Base-by-base conservation (phyloP, 495 filamentous ascomycete genomes). In the Delitschia confertaspora region DNA sequence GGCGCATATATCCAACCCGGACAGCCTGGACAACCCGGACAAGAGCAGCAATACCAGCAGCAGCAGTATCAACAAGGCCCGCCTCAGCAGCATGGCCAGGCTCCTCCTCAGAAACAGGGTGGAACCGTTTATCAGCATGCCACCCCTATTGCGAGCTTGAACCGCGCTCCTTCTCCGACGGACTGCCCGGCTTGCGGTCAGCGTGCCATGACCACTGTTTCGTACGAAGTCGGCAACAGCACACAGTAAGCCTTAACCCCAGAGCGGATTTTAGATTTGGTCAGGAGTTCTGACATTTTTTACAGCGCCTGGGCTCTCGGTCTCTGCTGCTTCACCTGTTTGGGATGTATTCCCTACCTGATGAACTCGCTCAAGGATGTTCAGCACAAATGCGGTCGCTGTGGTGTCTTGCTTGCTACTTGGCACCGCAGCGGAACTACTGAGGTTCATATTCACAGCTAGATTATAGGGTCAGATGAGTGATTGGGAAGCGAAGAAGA, bases 271-370 rank as follows among this genome's bases (percentile, higher is more conserved):
- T n/a, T n/a, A n/a, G n/a, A n/a, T n/a, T n/a, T n/a, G n/a, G n/a
- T n/a, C n/a, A n/a, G n/a, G n/a, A n/a, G 11, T 31, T n/a, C 11
- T 6, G 29, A 4, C 13, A n/a, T n/a, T 6, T 13, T 3, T 9
- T 2, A 39, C 45, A 76, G 72, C 61, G 66, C 58, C 0, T 73
- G 68, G 69, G 74, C 73, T 19, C 61, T 62, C n/a, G 37, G 56
- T 45, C 35, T 60, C 51, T 66, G 60, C 55, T 70, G 62, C 48
- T 58, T 60, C 56, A 13, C 29, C 25, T 70, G 68, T 47, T 55
- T 75, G 16, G 68, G 71, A 33, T 75, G 69, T 43, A 66, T 75
- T 40, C 72, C 72, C 4, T 75, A 74, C 51, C 24, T 74, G 40
- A 61, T 72, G 49, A 59, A 64, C 8, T 60, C 58, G 21, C 60